Evolutionary conservation across 352 stramenopile species (phyloP).

Genomic region (Globisporangium perplexum): DNA sequence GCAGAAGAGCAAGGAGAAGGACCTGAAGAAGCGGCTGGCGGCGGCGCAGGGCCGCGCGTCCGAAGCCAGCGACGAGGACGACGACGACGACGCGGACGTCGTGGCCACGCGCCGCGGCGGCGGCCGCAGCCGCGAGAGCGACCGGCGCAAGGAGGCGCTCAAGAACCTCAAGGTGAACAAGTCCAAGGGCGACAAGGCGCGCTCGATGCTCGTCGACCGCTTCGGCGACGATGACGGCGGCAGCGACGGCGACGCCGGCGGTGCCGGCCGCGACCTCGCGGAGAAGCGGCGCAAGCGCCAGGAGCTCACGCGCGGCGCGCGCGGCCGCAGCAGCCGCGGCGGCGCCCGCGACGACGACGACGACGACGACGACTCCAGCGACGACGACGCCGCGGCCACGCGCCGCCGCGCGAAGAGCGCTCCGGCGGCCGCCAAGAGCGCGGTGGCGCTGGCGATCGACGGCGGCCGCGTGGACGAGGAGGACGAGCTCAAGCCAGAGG

Average conservation of each 20-base stretch:
- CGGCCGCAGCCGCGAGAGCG: slow-evolving; percentile 52
- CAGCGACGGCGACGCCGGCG: slow-evolving; percentile 27
- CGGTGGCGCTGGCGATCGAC: slow-evolving; percentile 28
- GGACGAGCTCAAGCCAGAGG: slow-evolving; percentile 37
- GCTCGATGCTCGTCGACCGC: slow-evolving; percentile 74
- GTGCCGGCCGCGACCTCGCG: slow-evolving; percentile 44
- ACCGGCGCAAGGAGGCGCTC: slow-evolving; percentile 75
- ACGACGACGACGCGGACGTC: slow-evolving; percentile 40
- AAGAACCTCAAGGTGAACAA: slow-evolving; percentile 79
- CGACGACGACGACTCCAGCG: slow-evolving; percentile 28
- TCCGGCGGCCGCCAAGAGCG: neutral
- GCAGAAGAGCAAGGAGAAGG: slow-evolving; percentile 76
- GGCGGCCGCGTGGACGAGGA: slow-evolving; percentile 35
- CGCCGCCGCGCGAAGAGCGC: slow-evolving; percentile 5
- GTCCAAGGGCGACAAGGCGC: slow-evolving; percentile 54
- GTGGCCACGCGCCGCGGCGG: slow-evolving; percentile 45
- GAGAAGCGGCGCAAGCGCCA: slow-evolving; percentile 73
- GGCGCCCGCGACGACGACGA: slow-evolving; percentile 41
- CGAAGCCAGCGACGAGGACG: slow-evolving; percentile 32
- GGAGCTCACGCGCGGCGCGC: slow-evolving; percentile 52
- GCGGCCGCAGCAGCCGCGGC: slow-evolving; percentile 18
- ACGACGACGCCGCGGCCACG: slow-evolving; percentile 5
- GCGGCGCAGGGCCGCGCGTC: slow-evolving; percentile 46
- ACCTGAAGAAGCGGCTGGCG: slow-evolving; percentile 75
- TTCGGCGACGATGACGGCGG: slow-evolving; percentile 57